Evolutionary conservation across 2,329 filamentous ascomycete genomes (phyloP).

Genomic region (Chalara sp.): DNA sequence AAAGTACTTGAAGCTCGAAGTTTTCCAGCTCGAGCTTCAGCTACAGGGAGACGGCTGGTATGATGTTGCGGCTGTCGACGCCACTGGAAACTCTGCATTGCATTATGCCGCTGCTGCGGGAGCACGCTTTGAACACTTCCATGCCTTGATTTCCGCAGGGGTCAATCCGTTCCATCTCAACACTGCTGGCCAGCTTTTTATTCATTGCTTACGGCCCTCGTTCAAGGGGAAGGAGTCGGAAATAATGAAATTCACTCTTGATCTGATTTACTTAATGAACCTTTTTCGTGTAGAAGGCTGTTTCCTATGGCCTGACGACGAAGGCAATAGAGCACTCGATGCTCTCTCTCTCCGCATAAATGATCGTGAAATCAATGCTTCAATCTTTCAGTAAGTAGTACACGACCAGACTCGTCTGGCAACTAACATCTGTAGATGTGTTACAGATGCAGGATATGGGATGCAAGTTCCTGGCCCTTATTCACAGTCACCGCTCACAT

Average conservation of each 20-base stretch:
- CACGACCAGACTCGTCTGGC: too few species aligned
- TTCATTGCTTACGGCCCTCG: slow-evolving; percentile 8
- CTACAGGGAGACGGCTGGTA: slow-evolving; percentile 2
- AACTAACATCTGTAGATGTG: too few species aligned
- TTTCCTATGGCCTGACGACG: slow-evolving; percentile 6
- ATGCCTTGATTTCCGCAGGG: slow-evolving; percentile 6
- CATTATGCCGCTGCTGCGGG: slow-evolving; percentile 10
- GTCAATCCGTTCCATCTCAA: slow-evolving; percentile 8
- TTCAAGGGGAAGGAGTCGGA: too few species aligned
- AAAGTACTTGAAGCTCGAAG: slow-evolving; percentile 11
- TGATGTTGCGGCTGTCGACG: slow-evolving; percentile 8
- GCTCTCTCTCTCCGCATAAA: slow-evolving; percentile 8
- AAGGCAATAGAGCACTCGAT: slow-evolving; percentile 7
- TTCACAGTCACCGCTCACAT: slow-evolving; percentile 3
- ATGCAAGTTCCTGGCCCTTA: too few species aligned
- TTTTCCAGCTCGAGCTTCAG: slow-evolving; percentile 10
- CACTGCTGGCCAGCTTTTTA: slow-evolving; percentile 8
- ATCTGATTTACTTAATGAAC: slow-evolving; percentile 6
- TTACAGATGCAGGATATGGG: too few species aligned
- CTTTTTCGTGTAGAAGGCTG: slow-evolving; percentile 1
- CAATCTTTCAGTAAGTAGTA: slow-evolving; percentile 8
- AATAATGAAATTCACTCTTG: not conserved
- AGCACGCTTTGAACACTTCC: slow-evolving; percentile 7
- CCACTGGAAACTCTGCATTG: slow-evolving; percentile 8
- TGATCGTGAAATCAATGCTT: slow-evolving; percentile 5